phyloP scores from a whole-genome alignment of 1,284 basidiomycete genomes.

The Irpex lacteus region DNA sequence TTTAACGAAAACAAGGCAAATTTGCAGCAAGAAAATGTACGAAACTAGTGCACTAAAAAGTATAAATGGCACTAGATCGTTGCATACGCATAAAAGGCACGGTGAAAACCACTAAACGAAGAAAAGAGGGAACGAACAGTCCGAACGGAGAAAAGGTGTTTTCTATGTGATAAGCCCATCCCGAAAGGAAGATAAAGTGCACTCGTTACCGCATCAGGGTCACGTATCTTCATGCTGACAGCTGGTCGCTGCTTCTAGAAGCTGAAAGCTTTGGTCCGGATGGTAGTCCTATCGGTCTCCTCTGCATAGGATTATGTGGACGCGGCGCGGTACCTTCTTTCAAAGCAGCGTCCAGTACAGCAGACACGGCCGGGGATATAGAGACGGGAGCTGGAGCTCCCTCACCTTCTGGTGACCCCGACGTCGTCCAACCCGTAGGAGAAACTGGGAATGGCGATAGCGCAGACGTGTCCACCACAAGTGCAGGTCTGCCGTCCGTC shows the following conservation, averaged over 20 bases:
- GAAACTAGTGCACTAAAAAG: not conserved
- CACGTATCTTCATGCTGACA: not conserved
- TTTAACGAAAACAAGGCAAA: not conserved
- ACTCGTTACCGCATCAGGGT: not conserved
- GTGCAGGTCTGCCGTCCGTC: not conserved
- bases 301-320: not conserved
- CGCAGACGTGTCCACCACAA: not conserved
- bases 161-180: not conserved
- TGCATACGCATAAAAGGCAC: not conserved
- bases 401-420: not conserved
- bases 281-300: slow-evolving; percentile 1
- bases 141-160: not conserved
- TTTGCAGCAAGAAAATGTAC: not conserved
- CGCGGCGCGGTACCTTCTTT: not conserved
- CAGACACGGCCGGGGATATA: not conserved
- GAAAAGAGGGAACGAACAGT: not conserved
- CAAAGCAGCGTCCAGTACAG: not conserved
- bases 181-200: not conserved
- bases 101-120: not conserved
- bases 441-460: not conserved
- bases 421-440: slow-evolving; percentile 1
- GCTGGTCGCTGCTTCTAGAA: not conserved
- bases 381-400: not conserved
- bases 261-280: not conserved
- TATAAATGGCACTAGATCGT: not conserved